Conservation (phyloP, 352 stramenopile species). For the Pythium aphanidermatum region DNA sequence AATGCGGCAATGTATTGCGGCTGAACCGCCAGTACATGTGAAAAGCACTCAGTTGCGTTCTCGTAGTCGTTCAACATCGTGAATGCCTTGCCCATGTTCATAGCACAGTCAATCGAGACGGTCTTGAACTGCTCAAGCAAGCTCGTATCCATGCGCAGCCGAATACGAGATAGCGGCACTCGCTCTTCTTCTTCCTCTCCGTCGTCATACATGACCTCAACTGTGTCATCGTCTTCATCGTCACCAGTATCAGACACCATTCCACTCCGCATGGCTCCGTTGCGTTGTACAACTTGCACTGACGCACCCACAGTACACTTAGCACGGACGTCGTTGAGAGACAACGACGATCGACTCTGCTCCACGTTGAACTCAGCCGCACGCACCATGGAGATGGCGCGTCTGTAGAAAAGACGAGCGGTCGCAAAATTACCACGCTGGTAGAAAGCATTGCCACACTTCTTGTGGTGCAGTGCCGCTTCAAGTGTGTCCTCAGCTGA, state of each 20-base stretch:
- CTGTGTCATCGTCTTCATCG: slow-evolving; percentile 21
- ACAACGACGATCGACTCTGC: slow-evolving; percentile 25
- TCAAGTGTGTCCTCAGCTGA: slow-evolving; percentile 16
- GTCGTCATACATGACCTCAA: slow-evolving; percentile 67
- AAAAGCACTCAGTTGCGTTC: slow-evolving; percentile 52
- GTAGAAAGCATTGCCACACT: slow-evolving; percentile 54
- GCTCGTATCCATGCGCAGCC: slow-evolving; percentile 48
- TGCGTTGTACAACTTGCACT: slow-evolving; percentile 30
- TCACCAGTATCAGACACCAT: slow-evolving; percentile 75
- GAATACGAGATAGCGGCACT: slow-evolving; percentile 39
- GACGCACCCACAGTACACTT: slow-evolving; percentile 50
- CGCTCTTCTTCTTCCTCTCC: slow-evolving; percentile 37
- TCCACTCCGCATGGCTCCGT: slow-evolving; percentile 31
- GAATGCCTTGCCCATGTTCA: slow-evolving; percentile 82
- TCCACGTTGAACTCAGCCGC: slow-evolving; percentile 41
- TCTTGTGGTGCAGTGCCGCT: slow-evolving; percentile 32
- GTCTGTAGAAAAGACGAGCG: slow-evolving; percentile 55
- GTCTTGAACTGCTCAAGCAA: slow-evolving; percentile 43
- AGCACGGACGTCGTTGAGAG: slow-evolving; percentile 22
- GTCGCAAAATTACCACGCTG: slow-evolving; percentile 50
- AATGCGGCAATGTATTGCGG: slow-evolving; percentile 48
- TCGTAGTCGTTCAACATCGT: slow-evolving; percentile 48
- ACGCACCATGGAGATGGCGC: slow-evolving; percentile 43
- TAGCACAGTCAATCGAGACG: slow-evolving; percentile 55
- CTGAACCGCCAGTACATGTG: slow-evolving; percentile 32